Conservation (phyloP, 2,329 filamentous ascomycete species). For the Stachybotrys echinatus region DNA sequence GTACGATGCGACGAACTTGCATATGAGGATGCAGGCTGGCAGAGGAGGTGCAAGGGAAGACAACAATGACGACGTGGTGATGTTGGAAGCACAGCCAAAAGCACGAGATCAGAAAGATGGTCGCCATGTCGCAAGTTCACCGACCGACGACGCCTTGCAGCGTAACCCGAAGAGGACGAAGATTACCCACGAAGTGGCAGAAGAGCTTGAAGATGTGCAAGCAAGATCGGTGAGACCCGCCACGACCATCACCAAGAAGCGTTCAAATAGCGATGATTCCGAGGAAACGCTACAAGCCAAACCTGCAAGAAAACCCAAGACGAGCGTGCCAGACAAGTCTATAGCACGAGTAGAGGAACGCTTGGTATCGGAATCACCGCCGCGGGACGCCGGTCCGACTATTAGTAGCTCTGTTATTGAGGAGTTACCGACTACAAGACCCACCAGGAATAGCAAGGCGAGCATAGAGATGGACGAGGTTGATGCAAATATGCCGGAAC, state of each 20-base stretch:
- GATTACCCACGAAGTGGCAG: neutral
- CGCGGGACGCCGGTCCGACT: neutral
- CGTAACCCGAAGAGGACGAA: neutral
- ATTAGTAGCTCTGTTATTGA: neutral
- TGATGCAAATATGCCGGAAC: too few relatives aligned
- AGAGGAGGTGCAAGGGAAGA: neutral
- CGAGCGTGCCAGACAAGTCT: neutral
- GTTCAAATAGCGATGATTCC: neutral
- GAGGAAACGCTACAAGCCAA: neutral
- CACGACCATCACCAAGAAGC: neutral
- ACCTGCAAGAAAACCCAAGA: neutral
- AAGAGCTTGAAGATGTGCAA: neutral
- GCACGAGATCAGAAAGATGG: neutral
- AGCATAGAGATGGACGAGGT: too few relatives aligned
- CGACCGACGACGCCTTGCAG: neutral
- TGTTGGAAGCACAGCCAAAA: constrained; percentile 4
- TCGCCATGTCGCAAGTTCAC: neutral
- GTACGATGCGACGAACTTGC: constrained; percentile 13
- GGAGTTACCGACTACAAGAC: too few relatives aligned
- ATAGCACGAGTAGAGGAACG: neutral
- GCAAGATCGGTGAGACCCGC: neutral
- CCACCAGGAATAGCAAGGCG: too few relatives aligned
- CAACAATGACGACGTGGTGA: constrained; percentile 5
- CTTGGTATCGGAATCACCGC: neutral
- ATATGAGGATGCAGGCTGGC: neutral